Conservation (phyloP, 352 stramenopile species). For the Thraustotheca clavata region DNA sequence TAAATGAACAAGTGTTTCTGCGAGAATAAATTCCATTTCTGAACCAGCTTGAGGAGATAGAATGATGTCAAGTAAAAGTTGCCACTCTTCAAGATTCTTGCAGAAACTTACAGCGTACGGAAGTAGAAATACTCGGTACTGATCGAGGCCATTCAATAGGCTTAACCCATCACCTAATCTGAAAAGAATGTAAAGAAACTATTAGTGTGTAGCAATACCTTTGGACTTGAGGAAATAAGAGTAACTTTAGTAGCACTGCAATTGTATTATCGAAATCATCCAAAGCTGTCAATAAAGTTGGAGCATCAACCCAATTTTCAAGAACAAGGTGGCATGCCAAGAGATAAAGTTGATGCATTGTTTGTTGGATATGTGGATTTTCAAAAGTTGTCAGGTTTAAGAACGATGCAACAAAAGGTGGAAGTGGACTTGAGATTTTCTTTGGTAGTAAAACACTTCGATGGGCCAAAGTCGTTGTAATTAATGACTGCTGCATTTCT, state of each 20-base stretch:
- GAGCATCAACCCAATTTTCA: background rate
- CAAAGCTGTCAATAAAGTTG: conserved; percentile 21
- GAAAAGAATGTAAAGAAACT: background rate
- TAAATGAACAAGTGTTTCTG: conserved; percentile 57
- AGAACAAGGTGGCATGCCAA: conserved; percentile 27
- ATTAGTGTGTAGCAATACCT: conserved; percentile 29
- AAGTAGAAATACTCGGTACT: conserved; percentile 57
- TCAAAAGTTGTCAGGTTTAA: conserved; percentile 22
- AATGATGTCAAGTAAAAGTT: conserved; percentile 59
- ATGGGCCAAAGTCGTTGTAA: background rate
- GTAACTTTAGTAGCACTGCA: conserved; percentile 47
- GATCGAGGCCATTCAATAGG: conserved; percentile 39
- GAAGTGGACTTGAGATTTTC: conserved; percentile 16
- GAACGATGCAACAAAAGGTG: conserved; percentile 25
- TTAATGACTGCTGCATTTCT: background rate
- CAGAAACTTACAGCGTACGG: conserved; percentile 68
- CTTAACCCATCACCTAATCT: conserved; percentile 49
- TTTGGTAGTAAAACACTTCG: conserved; percentile 22
- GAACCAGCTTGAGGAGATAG: conserved; percentile 16
- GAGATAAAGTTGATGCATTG: conserved; percentile 38
- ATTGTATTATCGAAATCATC: conserved; percentile 48
- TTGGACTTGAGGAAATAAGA: conserved; percentile 44
- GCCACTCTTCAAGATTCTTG: conserved; percentile 62
- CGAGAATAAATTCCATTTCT: conserved; percentile 29
- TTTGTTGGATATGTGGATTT: conserved; percentile 26